These are phyloP conservation scores for Backusella liffmaniae DNA, from an alignment of 192 early-diverging fungal species.

Conservation along the genomic window DNA sequence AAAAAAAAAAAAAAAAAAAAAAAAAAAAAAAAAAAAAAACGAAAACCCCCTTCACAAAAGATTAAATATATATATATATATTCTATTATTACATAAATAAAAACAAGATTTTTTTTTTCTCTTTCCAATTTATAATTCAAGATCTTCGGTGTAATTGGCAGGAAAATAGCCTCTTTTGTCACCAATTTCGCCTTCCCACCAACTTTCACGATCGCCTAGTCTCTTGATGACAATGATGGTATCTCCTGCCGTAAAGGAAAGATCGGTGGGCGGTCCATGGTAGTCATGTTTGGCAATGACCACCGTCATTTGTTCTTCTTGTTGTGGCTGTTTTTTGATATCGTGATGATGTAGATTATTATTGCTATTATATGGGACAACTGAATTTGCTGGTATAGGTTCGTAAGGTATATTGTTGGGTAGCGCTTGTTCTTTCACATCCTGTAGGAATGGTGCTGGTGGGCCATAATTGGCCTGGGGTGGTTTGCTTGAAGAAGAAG, in stretches of 20 bases:
- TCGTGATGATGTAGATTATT: background rate
- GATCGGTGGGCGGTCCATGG: slow-evolving; percentile 30
- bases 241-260: slow-evolving; percentile 39
- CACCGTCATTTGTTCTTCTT: background rate
- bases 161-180: slow-evolving; percentile 16
- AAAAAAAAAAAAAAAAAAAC: no score
- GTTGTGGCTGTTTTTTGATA: background rate
- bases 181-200: slow-evolving; percentile 42
- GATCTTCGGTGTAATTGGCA: slow-evolving; percentile 19
- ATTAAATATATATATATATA: background rate
- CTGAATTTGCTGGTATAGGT: background rate
- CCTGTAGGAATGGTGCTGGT: background rate
- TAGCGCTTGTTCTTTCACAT: background rate
- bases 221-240: slow-evolving; percentile 31
- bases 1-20: no score
- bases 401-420: background rate
- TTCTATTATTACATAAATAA: slow-evolving; percentile 3
- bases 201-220: slow-evolving; percentile 25
- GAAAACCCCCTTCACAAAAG: no score
- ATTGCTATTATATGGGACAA: background rate
- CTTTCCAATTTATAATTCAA: background rate
- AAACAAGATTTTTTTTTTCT: background rate
- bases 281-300: slow-evolving; percentile 40
- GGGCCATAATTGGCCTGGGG: background rate
- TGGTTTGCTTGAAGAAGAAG: background rate